Evolutionary conservation across 2,329 filamentous ascomycete genomes (phyloP).

Genomic region (Cordyceps militaris): DNA sequence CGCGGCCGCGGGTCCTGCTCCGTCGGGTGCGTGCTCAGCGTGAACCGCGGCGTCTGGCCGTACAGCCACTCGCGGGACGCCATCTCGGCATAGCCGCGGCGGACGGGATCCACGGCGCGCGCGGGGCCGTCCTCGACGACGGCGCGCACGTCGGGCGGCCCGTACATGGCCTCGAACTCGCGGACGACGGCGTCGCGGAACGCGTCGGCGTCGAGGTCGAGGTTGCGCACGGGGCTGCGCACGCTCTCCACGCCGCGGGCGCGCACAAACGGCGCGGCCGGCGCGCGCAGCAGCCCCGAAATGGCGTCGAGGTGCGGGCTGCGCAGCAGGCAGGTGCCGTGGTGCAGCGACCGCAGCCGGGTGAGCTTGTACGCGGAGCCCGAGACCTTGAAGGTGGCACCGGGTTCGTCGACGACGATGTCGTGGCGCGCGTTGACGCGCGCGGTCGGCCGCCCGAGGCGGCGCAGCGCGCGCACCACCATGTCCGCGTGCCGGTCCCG

Average conservation of each 20-base stretch:
- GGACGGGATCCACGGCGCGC: conserved; percentile 43
- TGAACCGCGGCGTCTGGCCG: conserved; percentile 79
- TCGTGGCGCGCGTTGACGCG: conserved; percentile 88
- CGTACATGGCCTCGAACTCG: conserved; percentile 65
- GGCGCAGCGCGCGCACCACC: conserved; percentile 74
- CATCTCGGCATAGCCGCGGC: conserved; percentile 25
- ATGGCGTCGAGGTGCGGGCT: conserved; percentile 69
- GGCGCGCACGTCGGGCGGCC: conserved; percentile 27
- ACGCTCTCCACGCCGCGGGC: conserved; percentile 89
- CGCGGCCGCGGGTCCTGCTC: conserved; percentile 51
- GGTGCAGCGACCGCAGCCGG: conserved; percentile 72
- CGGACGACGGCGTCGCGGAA: conserved; percentile 51
- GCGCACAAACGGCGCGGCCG: conserved; percentile 66
- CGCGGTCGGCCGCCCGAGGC: conserved; percentile 50
- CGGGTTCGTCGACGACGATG: conserved; percentile 61
- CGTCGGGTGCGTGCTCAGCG: conserved; percentile 55
- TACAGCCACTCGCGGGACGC: conserved; percentile 70
- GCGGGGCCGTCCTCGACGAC: conserved; percentile 43
- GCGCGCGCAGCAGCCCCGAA: conserved; percentile 65
- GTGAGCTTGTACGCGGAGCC: conserved; percentile 95
- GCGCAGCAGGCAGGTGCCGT: conserved; percentile 80
- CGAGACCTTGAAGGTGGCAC: conserved; percentile 65
- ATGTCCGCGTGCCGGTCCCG: conserved; percentile 85
- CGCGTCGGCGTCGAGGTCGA: conserved; percentile 44
- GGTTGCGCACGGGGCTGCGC: conserved; percentile 74